A percentile compares a stretch with the other conserved stretches of the same genome.
Evolutionary conservation across 2,329 filamentous ascomycete genomes (phyloP).

Genomic region (Huntiella abstrusa): DNA sequence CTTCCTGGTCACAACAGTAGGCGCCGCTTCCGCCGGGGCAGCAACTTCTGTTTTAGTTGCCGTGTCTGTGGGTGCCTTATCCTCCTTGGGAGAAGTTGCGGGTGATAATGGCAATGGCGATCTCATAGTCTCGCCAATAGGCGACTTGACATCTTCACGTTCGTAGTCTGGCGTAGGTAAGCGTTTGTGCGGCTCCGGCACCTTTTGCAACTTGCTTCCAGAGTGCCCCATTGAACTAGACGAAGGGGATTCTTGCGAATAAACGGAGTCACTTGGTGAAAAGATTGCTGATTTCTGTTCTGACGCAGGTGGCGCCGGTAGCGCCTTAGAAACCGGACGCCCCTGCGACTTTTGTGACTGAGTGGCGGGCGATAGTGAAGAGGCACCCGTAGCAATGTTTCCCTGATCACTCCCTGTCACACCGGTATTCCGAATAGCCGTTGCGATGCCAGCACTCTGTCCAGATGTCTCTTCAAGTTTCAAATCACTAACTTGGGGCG

Average conservation of each 20-base stretch:
- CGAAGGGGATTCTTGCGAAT: neutral
- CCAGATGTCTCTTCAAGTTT: too few relatives aligned
- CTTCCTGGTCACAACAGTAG: neutral
- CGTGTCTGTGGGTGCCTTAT: slow-evolving; percentile 8
- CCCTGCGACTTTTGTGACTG: slow-evolving; percentile 7
- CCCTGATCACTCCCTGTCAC: too few relatives aligned
- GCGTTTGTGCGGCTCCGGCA: slow-evolving; percentile 16
- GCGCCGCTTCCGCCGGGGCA: slow-evolving; percentile 5
- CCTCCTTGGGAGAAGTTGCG: slow-evolving; percentile 21
- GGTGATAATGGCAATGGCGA: slow-evolving; percentile 28
- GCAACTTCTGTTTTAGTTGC: neutral
- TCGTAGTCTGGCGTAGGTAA: slow-evolving; percentile 32
- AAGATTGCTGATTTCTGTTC: neutral
- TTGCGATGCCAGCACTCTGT: too few relatives aligned
- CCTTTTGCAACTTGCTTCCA: slow-evolving; percentile 1
- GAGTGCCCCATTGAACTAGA: slow-evolving; percentile 4
- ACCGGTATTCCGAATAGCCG: too few relatives aligned
- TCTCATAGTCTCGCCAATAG: slow-evolving; percentile 19
- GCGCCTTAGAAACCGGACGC: slow-evolving; percentile 14
- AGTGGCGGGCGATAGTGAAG: too few relatives aligned
- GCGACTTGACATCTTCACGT: slow-evolving; percentile 23
- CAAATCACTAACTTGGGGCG: slow-evolving; percentile 28
- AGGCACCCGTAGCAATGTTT: too few relatives aligned
- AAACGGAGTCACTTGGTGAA: neutral
- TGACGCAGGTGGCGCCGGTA: slow-evolving; percentile 9